A percentile compares a stretch with the other conserved stretches of the same genome.
Conservation (phyloP, 371 early-diverging fungal species). For the Homolaphlyctis polyrhiza region DNA sequence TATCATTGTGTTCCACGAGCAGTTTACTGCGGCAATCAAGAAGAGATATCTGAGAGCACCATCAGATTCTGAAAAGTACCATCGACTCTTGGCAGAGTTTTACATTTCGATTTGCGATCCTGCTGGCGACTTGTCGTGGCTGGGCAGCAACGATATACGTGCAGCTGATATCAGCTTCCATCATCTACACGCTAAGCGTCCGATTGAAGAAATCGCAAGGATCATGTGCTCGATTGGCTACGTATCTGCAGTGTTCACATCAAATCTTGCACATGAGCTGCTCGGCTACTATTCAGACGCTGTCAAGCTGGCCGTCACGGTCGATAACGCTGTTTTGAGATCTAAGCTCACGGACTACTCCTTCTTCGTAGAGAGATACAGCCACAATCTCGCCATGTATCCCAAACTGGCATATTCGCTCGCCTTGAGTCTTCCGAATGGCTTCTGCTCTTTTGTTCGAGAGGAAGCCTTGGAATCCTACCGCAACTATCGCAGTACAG, state of each 20-base stretch:
- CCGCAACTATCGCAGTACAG: neutral
- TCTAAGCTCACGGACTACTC: constrained; percentile 6
- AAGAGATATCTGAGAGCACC: constrained; percentile 1
- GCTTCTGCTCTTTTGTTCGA: constrained; percentile 7
- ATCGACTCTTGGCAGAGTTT: constrained; percentile 1
- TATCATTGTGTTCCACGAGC: constrained; percentile 11
- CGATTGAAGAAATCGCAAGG: neutral
- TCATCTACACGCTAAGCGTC: neutral
- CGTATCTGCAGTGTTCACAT: neutral
- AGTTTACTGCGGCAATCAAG: constrained; percentile 5
- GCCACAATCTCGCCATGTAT: neutral
- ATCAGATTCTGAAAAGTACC: neutral
- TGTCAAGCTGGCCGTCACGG: constrained; percentile 7
- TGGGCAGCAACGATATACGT: neutral
- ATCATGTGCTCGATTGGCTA: constrained; percentile 8
- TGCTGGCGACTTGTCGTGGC: neutral
- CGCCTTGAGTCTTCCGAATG: constrained; percentile 10
- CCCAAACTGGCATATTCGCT: constrained; percentile 9
- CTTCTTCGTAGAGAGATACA: constrained; percentile 9
- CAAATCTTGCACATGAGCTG: constrained; percentile 7
- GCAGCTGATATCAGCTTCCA: constrained; percentile 8
- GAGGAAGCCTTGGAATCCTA: constrained; percentile 7
- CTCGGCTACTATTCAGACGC: constrained; percentile 2
- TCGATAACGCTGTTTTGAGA: neutral
- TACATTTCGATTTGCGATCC: neutral